Percentiles rank a stretch among this genome's conserved stretches.
Evolutionary conservation across 169 alveolate genomes (phyloP).

Genomic region (Plasmodium gonderi): DNA sequence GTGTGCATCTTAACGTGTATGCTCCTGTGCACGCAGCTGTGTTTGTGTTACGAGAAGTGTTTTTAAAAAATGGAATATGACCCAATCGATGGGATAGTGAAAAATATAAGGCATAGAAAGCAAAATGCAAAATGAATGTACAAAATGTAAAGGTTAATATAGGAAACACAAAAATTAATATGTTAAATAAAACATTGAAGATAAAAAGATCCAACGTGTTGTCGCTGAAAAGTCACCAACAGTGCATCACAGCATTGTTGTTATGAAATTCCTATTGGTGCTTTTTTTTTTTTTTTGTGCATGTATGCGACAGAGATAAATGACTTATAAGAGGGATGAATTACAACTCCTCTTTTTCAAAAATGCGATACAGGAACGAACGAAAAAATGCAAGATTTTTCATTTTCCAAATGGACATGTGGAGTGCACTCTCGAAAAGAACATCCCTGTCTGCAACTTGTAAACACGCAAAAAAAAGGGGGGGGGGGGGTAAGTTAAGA

Average conservation of each 20-base stretch:
- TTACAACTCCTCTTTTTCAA: background rate
- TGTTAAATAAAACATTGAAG: background rate
- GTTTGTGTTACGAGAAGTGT: too few relatives aligned
- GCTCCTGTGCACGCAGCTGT: background rate
- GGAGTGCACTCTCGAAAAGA: background rate
- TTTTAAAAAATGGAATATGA: too few relatives aligned
- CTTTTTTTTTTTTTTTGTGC: too few relatives aligned
- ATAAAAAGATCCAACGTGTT: background rate
- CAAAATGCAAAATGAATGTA: too few relatives aligned
- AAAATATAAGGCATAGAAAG: too few relatives aligned
- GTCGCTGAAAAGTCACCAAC: background rate
- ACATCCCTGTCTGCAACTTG: slow-evolving; percentile 15
- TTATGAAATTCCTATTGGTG: background rate
- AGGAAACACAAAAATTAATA: background rate
- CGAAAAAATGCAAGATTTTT: too few relatives aligned
- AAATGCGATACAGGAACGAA: background rate
- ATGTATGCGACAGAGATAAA: too few relatives aligned
- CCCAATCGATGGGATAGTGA: too few relatives aligned
- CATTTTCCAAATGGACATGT: too few relatives aligned
- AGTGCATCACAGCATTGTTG: background rate
- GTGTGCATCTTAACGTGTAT: too few relatives aligned
- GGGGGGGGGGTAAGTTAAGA: background rate
- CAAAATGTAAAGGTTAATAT: too few relatives aligned
- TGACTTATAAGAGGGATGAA: too few relatives aligned
- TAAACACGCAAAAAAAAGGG: background rate